phyloP scores from a whole-genome alignment of 495 filamentous ascomycete genomes.

The Penicillium herquei region DNA sequence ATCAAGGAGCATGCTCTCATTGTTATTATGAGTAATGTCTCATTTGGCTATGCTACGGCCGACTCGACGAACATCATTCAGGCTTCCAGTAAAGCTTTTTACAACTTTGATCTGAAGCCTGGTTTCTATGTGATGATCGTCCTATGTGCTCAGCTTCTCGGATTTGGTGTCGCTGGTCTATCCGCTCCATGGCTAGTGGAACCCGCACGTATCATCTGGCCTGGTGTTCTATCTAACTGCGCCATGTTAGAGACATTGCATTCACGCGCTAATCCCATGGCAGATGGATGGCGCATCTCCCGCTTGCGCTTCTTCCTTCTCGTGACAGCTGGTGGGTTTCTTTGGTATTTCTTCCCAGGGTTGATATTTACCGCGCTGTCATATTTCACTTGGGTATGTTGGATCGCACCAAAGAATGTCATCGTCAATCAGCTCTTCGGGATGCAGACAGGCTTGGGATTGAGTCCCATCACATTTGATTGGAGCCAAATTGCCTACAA shows the following conservation, averaged over 20 bases:
- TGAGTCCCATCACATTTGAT: constrained; percentile 84
- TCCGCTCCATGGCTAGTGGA: constrained; percentile 59
- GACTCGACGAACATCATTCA: constrained; percentile 48
- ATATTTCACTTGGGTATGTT: constrained; percentile 84
- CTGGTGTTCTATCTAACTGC: constrained; percentile 37
- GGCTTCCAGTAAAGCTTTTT: constrained; percentile 45
- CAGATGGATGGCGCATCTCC: constrained; percentile 61
- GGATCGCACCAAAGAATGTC: constrained; percentile 80
- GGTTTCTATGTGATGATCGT: constrained; percentile 60
- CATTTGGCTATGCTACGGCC: constrained; percentile 63
- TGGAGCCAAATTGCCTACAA: constrained; percentile 54
- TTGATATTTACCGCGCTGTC: constrained; percentile 77
- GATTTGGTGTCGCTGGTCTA: constrained; percentile 65
- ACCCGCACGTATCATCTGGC: constrained; percentile 52
- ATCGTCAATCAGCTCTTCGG: constrained; percentile 76
- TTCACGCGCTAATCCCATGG: constrained; percentile 32
- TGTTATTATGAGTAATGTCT: constrained; percentile 86
- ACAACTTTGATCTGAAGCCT: constrained; percentile 59
- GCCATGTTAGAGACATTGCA: constrained; percentile 38
- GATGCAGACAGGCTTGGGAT: constrained; percentile 72
- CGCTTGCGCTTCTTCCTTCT: constrained; percentile 58
- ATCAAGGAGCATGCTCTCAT: constrained; percentile 85
- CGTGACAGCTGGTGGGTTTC: constrained; percentile 46
- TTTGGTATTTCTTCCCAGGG: constrained; percentile 80
- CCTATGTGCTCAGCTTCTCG: constrained; percentile 61